Evolutionary conservation across 2,329 filamentous ascomycete species (phyloP).

Genomic region (Pseudofabraea citricarpa): DNA sequence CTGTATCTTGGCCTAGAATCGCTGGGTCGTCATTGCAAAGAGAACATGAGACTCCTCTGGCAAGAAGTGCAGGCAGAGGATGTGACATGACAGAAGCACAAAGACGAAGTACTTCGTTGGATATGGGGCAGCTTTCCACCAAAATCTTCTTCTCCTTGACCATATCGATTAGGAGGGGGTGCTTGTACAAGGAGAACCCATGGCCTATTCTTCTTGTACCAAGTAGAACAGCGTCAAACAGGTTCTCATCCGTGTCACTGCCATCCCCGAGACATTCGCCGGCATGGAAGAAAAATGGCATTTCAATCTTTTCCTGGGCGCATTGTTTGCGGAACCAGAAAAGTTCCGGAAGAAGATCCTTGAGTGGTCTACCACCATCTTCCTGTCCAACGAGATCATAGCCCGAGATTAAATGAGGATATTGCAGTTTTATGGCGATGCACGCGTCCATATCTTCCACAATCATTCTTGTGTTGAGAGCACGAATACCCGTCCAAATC

Average conservation of each 20-base stretch:
- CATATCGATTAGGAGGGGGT: conserved; percentile 83
- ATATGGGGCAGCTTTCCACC: conserved; percentile 86
- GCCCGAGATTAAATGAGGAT: conserved; percentile 75
- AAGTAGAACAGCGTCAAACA: conserved; percentile 84
- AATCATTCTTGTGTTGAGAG: conserved; percentile 58
- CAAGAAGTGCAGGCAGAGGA: conserved; percentile 76
- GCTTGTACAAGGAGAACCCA: conserved; percentile 83
- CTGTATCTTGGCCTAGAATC: conserved; percentile 77
- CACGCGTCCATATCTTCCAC: conserved; percentile 83
- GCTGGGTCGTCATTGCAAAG: conserved; percentile 90
- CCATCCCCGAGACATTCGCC: conserved; percentile 83
- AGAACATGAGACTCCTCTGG: conserved; percentile 77
- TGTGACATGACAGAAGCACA: conserved; percentile 73
- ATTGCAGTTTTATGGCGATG: conserved; percentile 73
- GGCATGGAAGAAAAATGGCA: conserved; percentile 95
- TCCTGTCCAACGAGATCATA: conserved; percentile 91
- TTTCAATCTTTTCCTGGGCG: conserved; percentile 67
- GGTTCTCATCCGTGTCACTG: conserved; percentile 69
- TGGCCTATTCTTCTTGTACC: conserved; percentile 88
- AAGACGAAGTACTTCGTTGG: conserved; percentile 80
- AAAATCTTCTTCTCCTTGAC: conserved; percentile 85
- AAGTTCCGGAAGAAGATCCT: conserved; percentile 74
- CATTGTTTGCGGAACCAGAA: conserved; percentile 94
- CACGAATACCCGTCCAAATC: conserved; percentile 77
- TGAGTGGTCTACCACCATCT: conserved; percentile 69